These are phyloP conservation scores for Coniella lustricola DNA, from an alignment of 2,329 filamentous ascomycete genomes.

Conservation along the genomic window DNA sequence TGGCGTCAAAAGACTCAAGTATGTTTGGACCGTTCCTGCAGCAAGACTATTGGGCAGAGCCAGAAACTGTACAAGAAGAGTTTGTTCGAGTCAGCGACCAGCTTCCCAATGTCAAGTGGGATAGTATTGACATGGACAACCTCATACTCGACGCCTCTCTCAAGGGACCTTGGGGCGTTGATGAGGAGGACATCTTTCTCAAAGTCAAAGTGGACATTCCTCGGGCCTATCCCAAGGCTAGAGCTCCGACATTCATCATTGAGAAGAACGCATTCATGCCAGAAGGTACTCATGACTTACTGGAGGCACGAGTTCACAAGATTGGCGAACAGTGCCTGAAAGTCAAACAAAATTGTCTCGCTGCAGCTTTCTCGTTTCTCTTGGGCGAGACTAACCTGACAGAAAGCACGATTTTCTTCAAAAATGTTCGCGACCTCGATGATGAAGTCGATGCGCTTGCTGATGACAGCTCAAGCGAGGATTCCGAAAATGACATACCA, in stretches of 20 bases:
- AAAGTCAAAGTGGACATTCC: conserved; percentile 56
- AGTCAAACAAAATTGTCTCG: conserved; percentile 54
- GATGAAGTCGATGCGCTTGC: conserved; percentile 48
- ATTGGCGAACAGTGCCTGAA: conserved; percentile 49
- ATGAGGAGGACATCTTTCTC: conserved; percentile 52
- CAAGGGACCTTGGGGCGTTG: conserved; percentile 56
- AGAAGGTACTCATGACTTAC: conserved; percentile 43
- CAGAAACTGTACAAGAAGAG: conserved; percentile 58
- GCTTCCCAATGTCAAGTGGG: conserved; percentile 58
- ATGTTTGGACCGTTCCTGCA: conserved; percentile 45
- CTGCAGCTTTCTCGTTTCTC: conserved; percentile 55
- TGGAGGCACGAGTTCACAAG: conserved; percentile 49
- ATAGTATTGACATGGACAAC: conserved; percentile 57
- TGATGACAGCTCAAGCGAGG: conserved; percentile 79
- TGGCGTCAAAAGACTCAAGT: conserved; percentile 45
- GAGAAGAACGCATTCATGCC: conserved; percentile 58
- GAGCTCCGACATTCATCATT: conserved; percentile 51
- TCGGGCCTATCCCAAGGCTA: conserved; percentile 49
- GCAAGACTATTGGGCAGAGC: conserved; percentile 52
- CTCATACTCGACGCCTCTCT: conserved; percentile 53
- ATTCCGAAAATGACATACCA: conserved; percentile 58
- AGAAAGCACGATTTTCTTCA: conserved; percentile 53
- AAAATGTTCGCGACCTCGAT: conserved; percentile 57
- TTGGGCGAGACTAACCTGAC: conserved; percentile 57
- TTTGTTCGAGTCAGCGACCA: conserved; percentile 55